Percentiles rank a stretch among this genome's conserved stretches.
Evolutionary conservation across 2,329 filamentous ascomycete species (phyloP).

Genomic region (Aureobasidium sp.): DNA sequence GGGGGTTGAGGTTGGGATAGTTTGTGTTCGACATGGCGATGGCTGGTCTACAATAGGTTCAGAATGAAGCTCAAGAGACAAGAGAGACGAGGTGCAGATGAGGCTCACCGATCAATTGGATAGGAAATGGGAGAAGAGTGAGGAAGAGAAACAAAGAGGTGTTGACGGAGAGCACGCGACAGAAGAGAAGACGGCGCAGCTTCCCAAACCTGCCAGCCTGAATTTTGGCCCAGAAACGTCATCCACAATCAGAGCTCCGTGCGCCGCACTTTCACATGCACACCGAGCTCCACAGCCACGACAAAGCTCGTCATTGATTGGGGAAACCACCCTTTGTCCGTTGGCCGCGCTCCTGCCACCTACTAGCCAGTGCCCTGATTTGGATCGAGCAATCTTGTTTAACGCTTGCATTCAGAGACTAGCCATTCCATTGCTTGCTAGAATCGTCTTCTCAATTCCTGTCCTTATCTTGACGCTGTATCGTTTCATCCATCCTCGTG

Average conservation of each 20-base stretch:
- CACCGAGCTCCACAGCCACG: not conserved
- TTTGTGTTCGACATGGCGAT: constrained; percentile 10
- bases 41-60: not conserved
- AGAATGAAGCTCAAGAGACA: not conserved
- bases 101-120: constrained; percentile 4
- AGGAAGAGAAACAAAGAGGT: not conserved
- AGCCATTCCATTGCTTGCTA: not conserved
- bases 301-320: constrained; percentile 9
- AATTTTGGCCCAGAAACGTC: constrained; percentile 12
- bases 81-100: not conserved
- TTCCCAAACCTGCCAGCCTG: constrained; percentile 1
- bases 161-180: constrained; percentile 12
- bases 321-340: not conserved
- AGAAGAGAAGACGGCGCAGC: constrained; percentile 1
- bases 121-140: not conserved
- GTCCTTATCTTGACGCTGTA: not conserved
- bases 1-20: constrained; percentile 30
- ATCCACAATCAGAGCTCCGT: not conserved
- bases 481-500: not conserved
- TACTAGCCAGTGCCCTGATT: not conserved
- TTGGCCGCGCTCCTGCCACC: not conserved
- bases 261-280: constrained; percentile 6
- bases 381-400: not conserved
- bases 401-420: not conserved
- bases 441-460: not conserved